Percentiles rank a stretch among this genome's conserved stretches.
These are phyloP conservation scores for Clarkia xantiana DNA, from an alignment of 345 rosid genomes.

Conservation along the genomic window DNA sequence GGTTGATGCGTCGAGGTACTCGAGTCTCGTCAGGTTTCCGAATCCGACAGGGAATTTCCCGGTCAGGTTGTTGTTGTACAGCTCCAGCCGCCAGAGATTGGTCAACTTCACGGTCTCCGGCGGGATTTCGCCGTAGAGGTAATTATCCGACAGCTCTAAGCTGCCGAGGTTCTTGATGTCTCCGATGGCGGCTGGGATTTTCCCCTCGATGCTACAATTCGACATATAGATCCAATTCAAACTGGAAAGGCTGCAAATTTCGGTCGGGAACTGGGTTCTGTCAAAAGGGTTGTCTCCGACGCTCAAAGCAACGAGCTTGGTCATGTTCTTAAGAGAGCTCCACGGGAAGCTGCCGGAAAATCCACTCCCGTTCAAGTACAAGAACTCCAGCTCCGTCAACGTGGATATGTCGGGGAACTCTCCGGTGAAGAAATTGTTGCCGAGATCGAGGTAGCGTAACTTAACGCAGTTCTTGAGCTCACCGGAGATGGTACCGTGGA, in stretches of 20 bases:
- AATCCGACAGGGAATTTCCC: conserved; percentile 65
- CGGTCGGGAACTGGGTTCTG: conserved; percentile 28
- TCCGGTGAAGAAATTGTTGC: conserved; percentile 54
- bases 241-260: conserved; percentile 30
- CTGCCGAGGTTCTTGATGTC: conserved; percentile 35
- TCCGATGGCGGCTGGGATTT: conserved; percentile 49
- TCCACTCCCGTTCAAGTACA: conserved; percentile 45
- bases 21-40: conserved; percentile 46
- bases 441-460: conserved; percentile 54
- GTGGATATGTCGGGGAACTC: conserved; percentile 45
- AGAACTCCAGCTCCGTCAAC: conserved; percentile 30
- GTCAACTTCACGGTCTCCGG: conserved; percentile 35
- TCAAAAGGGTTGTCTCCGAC: conserved; percentile 54
- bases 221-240: conserved; percentile 51
- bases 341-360: conserved; percentile 62
- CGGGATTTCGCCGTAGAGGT: conserved; percentile 47
- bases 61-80: conserved; percentile 37
- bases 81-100: conserved; percentile 60
- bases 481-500: conserved; percentile 23
- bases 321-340: conserved; percentile 42
- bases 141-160: conserved; percentile 42
- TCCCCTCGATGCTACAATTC: conserved; percentile 47
- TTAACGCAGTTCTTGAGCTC: conserved; percentile 39
- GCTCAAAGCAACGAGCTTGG: conserved; percentile 37
- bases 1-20: conserved; percentile 43